Percentiles rank a stretch among this genome's conserved stretches.
Evolutionary conservation across 441 rosid genomes (phyloP).

Genomic region (Breynia disticha): DNA sequence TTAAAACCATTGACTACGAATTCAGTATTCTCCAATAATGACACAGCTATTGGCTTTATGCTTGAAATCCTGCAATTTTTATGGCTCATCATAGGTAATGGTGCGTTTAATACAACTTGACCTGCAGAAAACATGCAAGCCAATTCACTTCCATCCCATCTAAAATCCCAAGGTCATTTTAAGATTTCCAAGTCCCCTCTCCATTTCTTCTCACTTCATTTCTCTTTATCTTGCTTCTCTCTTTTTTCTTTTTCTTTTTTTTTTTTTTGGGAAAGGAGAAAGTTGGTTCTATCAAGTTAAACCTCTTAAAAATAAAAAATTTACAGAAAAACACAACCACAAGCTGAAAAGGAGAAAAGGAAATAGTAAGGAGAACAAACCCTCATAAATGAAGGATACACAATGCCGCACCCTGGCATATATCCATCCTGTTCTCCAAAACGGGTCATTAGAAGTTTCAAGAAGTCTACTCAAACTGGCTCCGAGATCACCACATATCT

Average conservation of each 20-base stretch:
- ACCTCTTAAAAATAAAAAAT: not conserved
- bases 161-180: too few species aligned
- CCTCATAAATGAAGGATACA: conserved; percentile 53
- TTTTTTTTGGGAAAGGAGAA: too few species aligned
- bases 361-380: conserved; percentile 29
- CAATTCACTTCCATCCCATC: too few species aligned
- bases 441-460: conserved; percentile 41
- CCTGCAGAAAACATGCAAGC: conserved; percentile 11
- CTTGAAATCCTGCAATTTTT: conserved; percentile 38
- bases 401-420: conserved; percentile 54
- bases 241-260: conserved; percentile 17
- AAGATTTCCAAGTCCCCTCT: too few species aligned
- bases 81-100: conserved; percentile 42
- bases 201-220: too few species aligned
- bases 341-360: conserved; percentile 19
- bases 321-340: too few species aligned
- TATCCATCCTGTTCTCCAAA: conserved; percentile 86
- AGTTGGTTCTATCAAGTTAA: not conserved
- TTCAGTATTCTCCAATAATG: conserved; percentile 40
- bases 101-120: conserved; percentile 55
- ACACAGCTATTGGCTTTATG: conserved; percentile 61
- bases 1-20: conserved; percentile 66
- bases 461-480: conserved; percentile 63
- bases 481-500: conserved; percentile 54
- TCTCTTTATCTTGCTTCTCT: too few species aligned